phyloP scores from a whole-genome alignment of 2,329 filamentous ascomycete genomes.

The Penicillium sp. region DNA sequence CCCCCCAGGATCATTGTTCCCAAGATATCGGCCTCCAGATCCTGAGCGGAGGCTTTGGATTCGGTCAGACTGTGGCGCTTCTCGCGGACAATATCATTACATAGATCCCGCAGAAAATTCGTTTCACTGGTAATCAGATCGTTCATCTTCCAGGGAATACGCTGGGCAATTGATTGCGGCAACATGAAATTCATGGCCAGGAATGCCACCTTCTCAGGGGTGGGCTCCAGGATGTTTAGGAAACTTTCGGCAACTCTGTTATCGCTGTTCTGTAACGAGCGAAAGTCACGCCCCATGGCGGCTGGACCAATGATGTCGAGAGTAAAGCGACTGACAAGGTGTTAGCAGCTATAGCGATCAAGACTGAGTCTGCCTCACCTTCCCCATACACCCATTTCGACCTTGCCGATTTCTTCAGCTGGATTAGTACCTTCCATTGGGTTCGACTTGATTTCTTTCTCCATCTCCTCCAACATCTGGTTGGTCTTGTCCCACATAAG shows the following conservation, averaged over 20 bases:
- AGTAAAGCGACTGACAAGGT: conserved; percentile 45
- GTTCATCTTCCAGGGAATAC: conserved; percentile 45
- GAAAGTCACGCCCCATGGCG: conserved; percentile 59
- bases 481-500: conserved; percentile 41
- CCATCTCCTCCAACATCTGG: conserved; percentile 35
- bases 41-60: conserved; percentile 39
- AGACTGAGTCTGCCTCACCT: conserved; percentile 22
- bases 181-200: conserved; percentile 48
- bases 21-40: conserved; percentile 40
- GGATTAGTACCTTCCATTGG: conserved; percentile 29
- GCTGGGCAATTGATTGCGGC: conserved; percentile 52
- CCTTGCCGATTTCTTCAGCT: conserved; percentile 25
- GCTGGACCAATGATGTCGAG: conserved; percentile 61
- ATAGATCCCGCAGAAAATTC: conserved; percentile 32
- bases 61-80: conserved; percentile 29
- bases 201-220: conserved; percentile 44
- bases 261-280: conserved; percentile 50
- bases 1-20: conserved; percentile 40
- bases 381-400: conserved; percentile 38
- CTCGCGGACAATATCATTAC: conserved; percentile 37
- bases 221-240: conserved; percentile 50
- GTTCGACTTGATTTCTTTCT: conserved; percentile 28
- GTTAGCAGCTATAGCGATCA: not conserved
- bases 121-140: conserved; percentile 31
- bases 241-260: conserved; percentile 57